A percentile compares a stretch with the other conserved stretches of the same genome.
These are phyloP conservation scores for Silene uniflora DNA, from an alignment of 148 eudicot genomes.

Conservation along the genomic window DNA sequence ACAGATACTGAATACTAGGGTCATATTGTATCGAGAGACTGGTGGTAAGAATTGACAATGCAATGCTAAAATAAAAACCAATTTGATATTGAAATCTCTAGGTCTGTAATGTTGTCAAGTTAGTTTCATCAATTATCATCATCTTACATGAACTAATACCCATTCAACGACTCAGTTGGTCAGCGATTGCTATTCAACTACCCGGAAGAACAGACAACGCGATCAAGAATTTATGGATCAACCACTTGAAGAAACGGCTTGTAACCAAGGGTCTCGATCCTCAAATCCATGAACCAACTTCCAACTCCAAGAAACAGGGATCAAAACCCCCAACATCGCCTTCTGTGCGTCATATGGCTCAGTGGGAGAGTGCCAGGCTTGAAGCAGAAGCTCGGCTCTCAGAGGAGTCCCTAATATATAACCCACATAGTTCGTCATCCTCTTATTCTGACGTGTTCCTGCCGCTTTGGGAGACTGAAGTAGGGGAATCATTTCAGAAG, in stretches of 20 bases:
- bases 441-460: no score
- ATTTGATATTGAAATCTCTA: no score
- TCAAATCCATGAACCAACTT: conserved; percentile 57
- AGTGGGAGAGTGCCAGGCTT: conserved; percentile 71
- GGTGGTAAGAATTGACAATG: no score
- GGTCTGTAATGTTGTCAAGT: no score
- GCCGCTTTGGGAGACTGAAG: no score
- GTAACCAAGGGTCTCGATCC: conserved; percentile 74
- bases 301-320: conserved; percentile 24
- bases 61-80: no score
- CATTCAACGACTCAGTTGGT: conserved; percentile 57
- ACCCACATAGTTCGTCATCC: conserved; percentile 21
- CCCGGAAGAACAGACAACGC: conserved; percentile 90
- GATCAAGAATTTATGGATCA: conserved; percentile 91
- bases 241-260: conserved; percentile 66
- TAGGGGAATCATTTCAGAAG: no score
- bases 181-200: conserved; percentile 75
- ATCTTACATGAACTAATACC: neutral
- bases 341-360: no score
- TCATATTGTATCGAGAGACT: no score
- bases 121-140: no score
- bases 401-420: conserved; percentile 38
- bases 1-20: no score
- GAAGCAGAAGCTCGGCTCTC: conserved; percentile 97
- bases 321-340: no score